Evolutionary conservation across 1,284 basidiomycete species (phyloP), one percentile per base, ranked within the genome.

Genomic region (Cryptococcus sp.): DNA sequence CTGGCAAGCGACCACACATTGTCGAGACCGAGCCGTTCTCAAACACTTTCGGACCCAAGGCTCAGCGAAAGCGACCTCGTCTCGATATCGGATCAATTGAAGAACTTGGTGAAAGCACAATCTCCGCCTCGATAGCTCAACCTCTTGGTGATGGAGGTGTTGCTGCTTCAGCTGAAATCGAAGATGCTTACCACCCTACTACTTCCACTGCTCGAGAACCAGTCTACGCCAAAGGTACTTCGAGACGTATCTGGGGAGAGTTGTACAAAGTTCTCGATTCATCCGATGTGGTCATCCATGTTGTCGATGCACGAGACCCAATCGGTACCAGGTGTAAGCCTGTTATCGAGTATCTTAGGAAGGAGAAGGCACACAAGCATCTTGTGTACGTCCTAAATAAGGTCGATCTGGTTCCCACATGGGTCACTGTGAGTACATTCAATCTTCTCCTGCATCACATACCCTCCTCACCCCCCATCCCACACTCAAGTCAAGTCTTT

Each of bases 261-360:
- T 80, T 98, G 31, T 98, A 98, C 83, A 99, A 99, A 77, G 96
- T 99, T 63, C 94, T 99, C 69, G 96, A 99, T 76, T 97, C 93
- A 3, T 96, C 91, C 7, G 95, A 99, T 72, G 92, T 98, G 47
- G 84, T 99, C 60, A 83, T 98, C 43, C 96, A 98, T 76, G 86
- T 99, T 48, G 80, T 99, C 60, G 96, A 99, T 77, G 95, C 94
- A 34, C 85, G 95, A 53, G 95, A 98, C 76, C 95, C 95, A 0
- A 76, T 97, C 50, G 96, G 96, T 13, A 98, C 96, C n/a, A 83
- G 96, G 66, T 98, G 96, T 79, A 87, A 93, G 73, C 94, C 90
- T 36, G 90, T 98, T 23, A 84, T 98, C 57, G 90, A 95, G 64
- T 97, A 89, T 71, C 83, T 98, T 67, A 85, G 85, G 69, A 98